phyloP scores from a whole-genome alignment of 2,329 filamentous ascomycete genomes.

The Exserohilum rostratum region DNA sequence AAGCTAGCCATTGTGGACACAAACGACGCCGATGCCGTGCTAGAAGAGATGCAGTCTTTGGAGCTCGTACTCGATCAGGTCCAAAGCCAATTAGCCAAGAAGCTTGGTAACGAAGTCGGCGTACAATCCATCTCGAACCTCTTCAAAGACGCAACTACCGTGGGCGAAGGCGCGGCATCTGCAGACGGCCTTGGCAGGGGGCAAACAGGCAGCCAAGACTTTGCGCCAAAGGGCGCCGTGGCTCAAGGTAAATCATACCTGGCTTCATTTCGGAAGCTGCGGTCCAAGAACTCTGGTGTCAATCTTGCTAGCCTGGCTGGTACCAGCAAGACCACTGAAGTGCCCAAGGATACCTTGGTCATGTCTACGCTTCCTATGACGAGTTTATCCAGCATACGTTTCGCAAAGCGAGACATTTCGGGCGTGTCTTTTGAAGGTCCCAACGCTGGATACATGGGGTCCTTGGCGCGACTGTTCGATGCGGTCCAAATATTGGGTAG shows the following conservation, averaged over 20 bases:
- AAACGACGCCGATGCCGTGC: conserved; percentile 85
- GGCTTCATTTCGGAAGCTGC: conserved; percentile 86
- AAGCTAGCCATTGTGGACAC: conserved; percentile 86
- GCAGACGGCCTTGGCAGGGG: conserved; percentile 34
- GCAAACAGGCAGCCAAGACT: conserved; percentile 39
- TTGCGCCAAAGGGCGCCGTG: conserved; percentile 42
- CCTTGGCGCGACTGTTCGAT: conserved; percentile 88
- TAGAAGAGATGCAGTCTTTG: conserved; percentile 91
- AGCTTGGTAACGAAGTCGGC: conserved; percentile 91
- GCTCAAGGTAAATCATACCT: conserved; percentile 70
- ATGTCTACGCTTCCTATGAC: conserved; percentile 65
- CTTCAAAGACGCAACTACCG: conserved; percentile 70
- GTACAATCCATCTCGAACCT: conserved; percentile 73
- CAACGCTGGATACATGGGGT: conserved; percentile 88
- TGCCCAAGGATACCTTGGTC: conserved; percentile 64
- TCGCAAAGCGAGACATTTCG: conserved; percentile 72
- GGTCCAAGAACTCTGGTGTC: conserved; percentile 83
- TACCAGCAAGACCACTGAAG: conserved; percentile 21
- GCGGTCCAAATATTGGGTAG: conserved; percentile 90
- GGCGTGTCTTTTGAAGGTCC: conserved; percentile 78
- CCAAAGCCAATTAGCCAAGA: conserved; percentile 76
- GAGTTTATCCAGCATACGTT: conserved; percentile 74
- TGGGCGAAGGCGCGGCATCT: conserved; percentile 36
- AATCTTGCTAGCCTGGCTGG: conserved; percentile 54
- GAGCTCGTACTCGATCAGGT: conserved; percentile 87